These are phyloP conservation scores for Oryza brachyantha DNA, from an alignment of 176 grass and related monocot species.

Conservation along the genomic window DNA sequence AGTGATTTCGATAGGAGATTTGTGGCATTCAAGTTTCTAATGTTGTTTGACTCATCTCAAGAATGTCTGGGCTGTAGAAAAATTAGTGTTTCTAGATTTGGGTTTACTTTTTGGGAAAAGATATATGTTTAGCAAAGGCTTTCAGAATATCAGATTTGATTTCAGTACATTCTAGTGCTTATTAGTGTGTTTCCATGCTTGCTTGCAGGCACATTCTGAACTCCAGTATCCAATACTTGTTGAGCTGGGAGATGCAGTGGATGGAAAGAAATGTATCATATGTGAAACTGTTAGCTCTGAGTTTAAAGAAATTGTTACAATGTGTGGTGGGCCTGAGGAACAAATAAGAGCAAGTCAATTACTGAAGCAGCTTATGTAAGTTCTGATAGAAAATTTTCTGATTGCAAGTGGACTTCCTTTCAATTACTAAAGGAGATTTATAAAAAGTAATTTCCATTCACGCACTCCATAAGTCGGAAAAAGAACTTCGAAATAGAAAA, in stretches of 20 bases:
- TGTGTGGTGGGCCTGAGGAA: slow-evolving; percentile 72
- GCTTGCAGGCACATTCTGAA: slow-evolving; percentile 61
- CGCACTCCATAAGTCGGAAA: background rate
- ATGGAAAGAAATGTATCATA: slow-evolving; percentile 69
- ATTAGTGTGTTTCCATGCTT: background rate
- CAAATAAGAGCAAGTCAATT: slow-evolving; percentile 57
- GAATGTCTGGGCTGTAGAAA: background rate
- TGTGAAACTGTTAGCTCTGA: slow-evolving; percentile 60
- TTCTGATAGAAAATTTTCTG: slow-evolving; percentile 2
- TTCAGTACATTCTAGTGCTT: background rate
- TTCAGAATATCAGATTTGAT: background rate
- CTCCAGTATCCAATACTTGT: slow-evolving; percentile 60
- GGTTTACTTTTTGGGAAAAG: background rate
- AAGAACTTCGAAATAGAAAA: background rate
- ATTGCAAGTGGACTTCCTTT: background rate
- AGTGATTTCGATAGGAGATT: background rate
- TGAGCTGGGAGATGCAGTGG: slow-evolving; percentile 50
- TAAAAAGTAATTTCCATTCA: background rate
- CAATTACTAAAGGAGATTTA: background rate
- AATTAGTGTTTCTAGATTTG: background rate
- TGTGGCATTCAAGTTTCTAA: background rate
- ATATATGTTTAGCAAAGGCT: background rate
- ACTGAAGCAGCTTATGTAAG: slow-evolving; percentile 69
- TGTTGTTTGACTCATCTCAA: background rate
- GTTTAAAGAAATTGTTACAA: slow-evolving; percentile 75